Percentiles rank a stretch among this genome's conserved stretches.
phyloP scores from a whole-genome alignment of 164 flowering plant species.

The Kalanchoe fedtschenkoi region DNA sequence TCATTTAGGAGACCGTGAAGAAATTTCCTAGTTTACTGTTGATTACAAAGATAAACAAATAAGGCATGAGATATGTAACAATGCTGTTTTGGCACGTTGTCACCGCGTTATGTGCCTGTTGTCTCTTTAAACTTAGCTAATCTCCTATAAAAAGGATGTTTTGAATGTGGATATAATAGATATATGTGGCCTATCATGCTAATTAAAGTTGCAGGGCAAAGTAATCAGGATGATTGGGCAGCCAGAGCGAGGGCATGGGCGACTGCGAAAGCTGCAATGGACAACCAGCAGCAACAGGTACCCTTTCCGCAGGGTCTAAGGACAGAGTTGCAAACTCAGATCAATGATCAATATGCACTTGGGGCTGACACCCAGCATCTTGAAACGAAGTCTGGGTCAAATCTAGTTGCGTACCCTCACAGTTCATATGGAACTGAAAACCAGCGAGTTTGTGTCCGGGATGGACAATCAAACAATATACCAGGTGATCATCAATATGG shows the following conservation, averaged over 20 bases:
- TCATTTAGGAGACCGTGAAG: too few relatives aligned
- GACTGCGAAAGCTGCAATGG: conserved; percentile 53
- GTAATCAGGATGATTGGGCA: conserved; percentile 85
- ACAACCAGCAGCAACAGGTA: conserved; percentile 46
- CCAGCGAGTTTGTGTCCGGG: conserved; percentile 25
- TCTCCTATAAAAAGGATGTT: background rate
- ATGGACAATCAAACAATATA: conserved; percentile 34
- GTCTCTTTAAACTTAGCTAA: background rate
- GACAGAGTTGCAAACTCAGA: conserved; percentile 42
- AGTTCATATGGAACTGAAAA: conserved; percentile 18
- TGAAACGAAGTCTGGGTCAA: conserved; percentile 34
- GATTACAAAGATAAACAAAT: too few relatives aligned
- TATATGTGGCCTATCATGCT: background rate
- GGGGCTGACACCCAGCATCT: conserved; percentile 33
- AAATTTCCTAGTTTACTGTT: too few relatives aligned
- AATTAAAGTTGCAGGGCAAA: conserved; percentile 26
- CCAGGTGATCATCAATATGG: conserved; percentile 29
- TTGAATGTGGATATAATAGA: background rate
- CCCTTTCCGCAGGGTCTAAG: conserved; percentile 31
- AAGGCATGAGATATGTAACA: too few relatives aligned
- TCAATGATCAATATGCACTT: conserved; percentile 41
- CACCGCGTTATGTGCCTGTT: background rate
- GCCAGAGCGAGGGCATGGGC: conserved; percentile 96
- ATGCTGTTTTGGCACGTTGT: too few relatives aligned
- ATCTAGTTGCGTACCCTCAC: conserved; percentile 42